Evolutionary conservation across 2,329 filamentous ascomycete genomes (phyloP).

Genomic region (Penicillium sp.): DNA sequence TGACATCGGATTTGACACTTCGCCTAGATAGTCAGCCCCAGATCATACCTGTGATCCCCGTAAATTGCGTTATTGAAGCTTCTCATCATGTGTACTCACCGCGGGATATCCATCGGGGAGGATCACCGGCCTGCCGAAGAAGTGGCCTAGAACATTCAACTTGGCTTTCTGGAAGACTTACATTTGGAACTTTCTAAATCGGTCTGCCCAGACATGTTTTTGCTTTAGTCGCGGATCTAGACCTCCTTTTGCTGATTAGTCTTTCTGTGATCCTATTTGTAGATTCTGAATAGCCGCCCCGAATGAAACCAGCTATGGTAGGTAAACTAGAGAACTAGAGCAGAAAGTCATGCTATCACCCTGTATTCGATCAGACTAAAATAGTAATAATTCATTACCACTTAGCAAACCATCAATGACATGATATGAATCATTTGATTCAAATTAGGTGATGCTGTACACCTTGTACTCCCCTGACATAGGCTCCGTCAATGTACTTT

Average conservation of each 20-base stretch:
- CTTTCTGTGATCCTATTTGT: accelerated
- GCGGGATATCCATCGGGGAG: not conserved
- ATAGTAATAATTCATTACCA: not conserved
- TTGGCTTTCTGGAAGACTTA: constrained; percentile 6
- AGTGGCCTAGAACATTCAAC: not conserved
- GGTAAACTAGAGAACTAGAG: not conserved
- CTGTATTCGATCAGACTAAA: not conserved
- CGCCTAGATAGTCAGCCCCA: not conserved
- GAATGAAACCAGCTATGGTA: not conserved
- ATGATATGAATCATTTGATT: not conserved
- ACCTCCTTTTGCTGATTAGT: not conserved
- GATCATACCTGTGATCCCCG: not conserved
- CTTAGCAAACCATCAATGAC: not conserved
- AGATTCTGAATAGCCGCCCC: not conserved
- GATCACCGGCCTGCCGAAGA: not conserved
- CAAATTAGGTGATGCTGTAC: not conserved
- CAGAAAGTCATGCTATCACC: not conserved
- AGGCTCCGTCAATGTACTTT: not conserved
- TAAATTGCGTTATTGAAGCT: not conserved
- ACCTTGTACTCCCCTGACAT: not conserved
- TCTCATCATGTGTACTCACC: not conserved
- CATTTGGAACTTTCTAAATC: not conserved
- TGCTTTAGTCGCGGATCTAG: not conserved
- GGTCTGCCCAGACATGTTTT: not conserved
- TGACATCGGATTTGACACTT: not conserved